A percentile compares a stretch with the other conserved stretches of the same genome.
These are phyloP conservation scores for Picea glauca DNA, from an alignment of 75 land plant genomes.

Conservation along the genomic window DNA sequence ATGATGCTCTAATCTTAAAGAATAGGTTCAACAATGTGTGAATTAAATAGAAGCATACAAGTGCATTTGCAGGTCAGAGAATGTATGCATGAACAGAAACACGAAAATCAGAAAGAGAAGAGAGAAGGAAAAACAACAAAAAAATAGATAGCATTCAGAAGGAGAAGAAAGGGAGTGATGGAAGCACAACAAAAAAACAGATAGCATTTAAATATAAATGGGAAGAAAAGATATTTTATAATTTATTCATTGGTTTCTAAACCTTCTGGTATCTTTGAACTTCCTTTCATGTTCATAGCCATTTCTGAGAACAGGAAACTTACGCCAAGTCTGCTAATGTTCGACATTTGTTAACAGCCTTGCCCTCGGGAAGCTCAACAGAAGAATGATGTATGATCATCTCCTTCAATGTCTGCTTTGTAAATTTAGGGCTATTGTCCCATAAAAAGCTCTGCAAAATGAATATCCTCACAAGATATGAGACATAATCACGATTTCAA, in stretches of 20 bases:
- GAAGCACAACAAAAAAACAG: too few relatives aligned
- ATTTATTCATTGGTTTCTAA: too few relatives aligned
- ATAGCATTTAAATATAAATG: too few relatives aligned
- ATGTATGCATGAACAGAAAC: not conserved
- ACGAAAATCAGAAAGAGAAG: too few relatives aligned
- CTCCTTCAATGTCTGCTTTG: constrained; percentile 85
- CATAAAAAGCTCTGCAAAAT: constrained; percentile 73
- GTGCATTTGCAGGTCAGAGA: not conserved
- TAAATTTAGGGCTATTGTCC: constrained; percentile 84
- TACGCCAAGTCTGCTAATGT: constrained; percentile 68
- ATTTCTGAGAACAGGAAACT: constrained; percentile 21
- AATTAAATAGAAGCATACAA: not conserved
- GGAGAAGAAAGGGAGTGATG: too few relatives aligned
- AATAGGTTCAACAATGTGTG: not conserved
- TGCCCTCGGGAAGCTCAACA: constrained; percentile 77
- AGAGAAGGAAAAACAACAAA: too few relatives aligned
- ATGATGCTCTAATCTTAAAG: not conserved
- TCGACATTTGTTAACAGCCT: constrained; percentile 56
- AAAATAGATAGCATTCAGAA: too few relatives aligned
- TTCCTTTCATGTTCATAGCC: too few relatives aligned
- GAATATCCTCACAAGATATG: not conserved
- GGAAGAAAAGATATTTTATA: too few relatives aligned
- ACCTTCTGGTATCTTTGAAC: too few relatives aligned
- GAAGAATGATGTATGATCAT: constrained; percentile 82
- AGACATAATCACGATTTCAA: not conserved